Base-by-base conservation (phyloP, 306 rosid species). In the Dicorynia guianensis region DNA sequence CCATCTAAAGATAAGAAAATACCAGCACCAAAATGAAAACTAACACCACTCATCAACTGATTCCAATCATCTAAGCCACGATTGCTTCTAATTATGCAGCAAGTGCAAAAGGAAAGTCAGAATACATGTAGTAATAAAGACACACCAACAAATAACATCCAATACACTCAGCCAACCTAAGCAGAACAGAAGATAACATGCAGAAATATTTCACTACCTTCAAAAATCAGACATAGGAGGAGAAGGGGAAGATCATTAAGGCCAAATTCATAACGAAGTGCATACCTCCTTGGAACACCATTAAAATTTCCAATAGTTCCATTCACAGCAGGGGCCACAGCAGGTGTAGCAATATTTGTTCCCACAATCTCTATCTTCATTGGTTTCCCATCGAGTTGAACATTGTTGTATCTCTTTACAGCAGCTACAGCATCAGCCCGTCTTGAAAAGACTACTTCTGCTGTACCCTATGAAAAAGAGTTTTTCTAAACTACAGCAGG, bases 351-450 rank as follows among this genome's bases (percentile, higher is more conserved):
- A 53, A 86, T 54, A 79, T 88, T 88, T 8, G 90, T 81, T 65
- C 93, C 91, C 56, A 86, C 89, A 11, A 88, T 81, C 89, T 85
- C 93, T 70, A 90, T 84, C 86, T 83, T 87, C 87, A 85, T 86
- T 1, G 83, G 89, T 55, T 90, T 90, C 58, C 91, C 91, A 43
- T 88, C 93, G 44, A 88, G 90, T 72, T 85, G 89, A 58, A 88
- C 93, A 55, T 85, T 81, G 79, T 88, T 88, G 82, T 88, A 88
- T 74, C 87, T 85, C 82, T 88, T 85, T 12, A 88, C 87, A 58
- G 93, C 93, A 2, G 93, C 86, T 13, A 74, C 80, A 49, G 88
- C 93, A 83, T 88, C 90, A 8, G 72, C 39, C 73, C 86, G 82
- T 30, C 85, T 65, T 8, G 93, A 85, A 55, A 83, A 88, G 67